Base-by-base conservation (phyloP, 1,139 yeast genomes). In the Geotrichum candidum region DNA sequence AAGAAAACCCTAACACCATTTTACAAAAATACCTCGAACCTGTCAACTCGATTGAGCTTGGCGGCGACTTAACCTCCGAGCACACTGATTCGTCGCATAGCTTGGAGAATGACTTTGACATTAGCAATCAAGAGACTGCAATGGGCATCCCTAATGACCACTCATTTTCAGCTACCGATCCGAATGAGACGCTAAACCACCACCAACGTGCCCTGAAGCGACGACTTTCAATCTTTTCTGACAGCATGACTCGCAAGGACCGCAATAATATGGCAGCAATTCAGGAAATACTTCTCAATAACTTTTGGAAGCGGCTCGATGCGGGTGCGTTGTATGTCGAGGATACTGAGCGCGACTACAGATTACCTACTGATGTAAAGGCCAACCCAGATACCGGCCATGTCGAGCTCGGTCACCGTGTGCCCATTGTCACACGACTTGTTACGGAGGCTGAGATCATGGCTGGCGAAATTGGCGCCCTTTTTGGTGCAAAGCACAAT, bases 391-490 rank as follows among this genome's bases (percentile, higher is more conserved):
- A 15, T 7, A 41, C 48, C 18, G 48, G 48, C 10, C 48, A 23
- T 10, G 22, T 41, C 18, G 48, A 41, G 22, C 58, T 46, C 29
- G 53, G 53, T 35, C 53, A 46, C n/a, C 58, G 45, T 10, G 35
- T 23, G 25, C 45, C 53, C 11, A 29, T 27, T 9, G 53, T 55
- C 18, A 31, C 27, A n/a, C 51, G 57, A 25, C 33, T 60, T n/a
- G 27, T 60, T n/a, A 45, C 56, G 4, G 67, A 65, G 27, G 57
- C 61, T 11, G 58, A 57, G 38, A 54, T 65, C 25, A 53, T 65
- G 46, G 59, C 58, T 22, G 63, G 61, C 53, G 62, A 63, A 29
- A 55, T 65, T 7, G 60, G 64, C 33, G 65, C 66, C 11, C 35
- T 62, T 6, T 62, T 53, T 48, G 67, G 66, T 3, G 22, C 61